A percentile compares a stretch with the other conserved stretches of the same genome.
Evolutionary conservation across 768 basidiomycete species (phyloP).

Genomic region (Mycena crocata): DNA sequence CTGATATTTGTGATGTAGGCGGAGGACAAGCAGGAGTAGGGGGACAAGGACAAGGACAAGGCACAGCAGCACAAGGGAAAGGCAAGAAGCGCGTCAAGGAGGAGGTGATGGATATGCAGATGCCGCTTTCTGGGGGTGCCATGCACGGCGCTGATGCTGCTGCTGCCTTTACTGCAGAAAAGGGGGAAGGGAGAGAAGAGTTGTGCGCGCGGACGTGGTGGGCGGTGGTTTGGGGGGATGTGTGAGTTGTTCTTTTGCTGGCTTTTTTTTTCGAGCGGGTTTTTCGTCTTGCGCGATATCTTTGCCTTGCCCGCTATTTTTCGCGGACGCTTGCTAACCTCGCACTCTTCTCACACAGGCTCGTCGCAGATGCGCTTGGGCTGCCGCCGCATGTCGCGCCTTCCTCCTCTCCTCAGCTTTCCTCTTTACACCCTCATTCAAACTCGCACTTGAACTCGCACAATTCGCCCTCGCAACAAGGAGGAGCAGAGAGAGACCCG

Average conservation of each 20-base stretch:
- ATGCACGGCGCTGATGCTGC: no score
- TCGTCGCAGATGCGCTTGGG: conserved; percentile 67
- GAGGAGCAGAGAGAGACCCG: neutral
- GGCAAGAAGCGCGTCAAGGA: no score
- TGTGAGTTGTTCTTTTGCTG: conserved; percentile 59
- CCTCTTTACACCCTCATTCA: neutral
- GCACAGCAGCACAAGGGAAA: no score
- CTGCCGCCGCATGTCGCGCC: conserved; percentile 12
- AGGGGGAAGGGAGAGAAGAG: conserved; percentile 40
- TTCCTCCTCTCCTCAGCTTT: neutral
- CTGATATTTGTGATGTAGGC: no score
- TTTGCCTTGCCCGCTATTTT: no score
- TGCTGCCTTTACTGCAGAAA: no score
- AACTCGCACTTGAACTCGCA: neutral
- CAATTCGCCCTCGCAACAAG: neutral
- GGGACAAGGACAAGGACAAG: neutral
- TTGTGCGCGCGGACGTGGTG: conserved; percentile 75
- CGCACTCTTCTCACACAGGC: conserved; percentile 65
- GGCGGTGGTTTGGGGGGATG: conserved; percentile 82
- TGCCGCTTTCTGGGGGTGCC: no score
- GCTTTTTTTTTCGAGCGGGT: conserved; percentile 17
- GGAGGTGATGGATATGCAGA: no score
- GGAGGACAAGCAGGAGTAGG: no score
- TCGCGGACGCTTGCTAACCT: no score
- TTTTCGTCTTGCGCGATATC: neutral